Conservation (phyloP, 2,329 filamentous ascomycete species). For the Juglanconis sp. region DNA sequence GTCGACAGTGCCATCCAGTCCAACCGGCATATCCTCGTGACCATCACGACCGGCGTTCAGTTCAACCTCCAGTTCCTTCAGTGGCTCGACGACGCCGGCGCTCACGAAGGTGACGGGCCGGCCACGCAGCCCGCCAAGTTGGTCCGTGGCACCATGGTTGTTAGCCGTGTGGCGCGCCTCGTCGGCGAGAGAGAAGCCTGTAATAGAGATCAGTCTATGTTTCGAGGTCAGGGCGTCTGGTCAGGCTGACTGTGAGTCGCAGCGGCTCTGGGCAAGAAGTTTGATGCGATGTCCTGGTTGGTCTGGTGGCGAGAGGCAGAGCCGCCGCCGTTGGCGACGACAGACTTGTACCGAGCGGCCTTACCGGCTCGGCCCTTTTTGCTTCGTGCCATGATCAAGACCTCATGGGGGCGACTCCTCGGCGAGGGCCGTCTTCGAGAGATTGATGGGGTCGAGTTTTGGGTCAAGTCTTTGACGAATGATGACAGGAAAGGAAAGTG, state of each 20-base stretch:
- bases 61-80: slow-evolving; percentile 38
- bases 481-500: neutral
- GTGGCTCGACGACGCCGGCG: slow-evolving; percentile 48
- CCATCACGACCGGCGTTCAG: neutral
- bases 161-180: slow-evolving; percentile 50
- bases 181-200: slow-evolving; percentile 42
- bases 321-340: slow-evolving; percentile 1
- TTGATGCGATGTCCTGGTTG: slow-evolving; percentile 12
- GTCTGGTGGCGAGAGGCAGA: neutral
- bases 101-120: slow-evolving; percentile 52
- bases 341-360: slow-evolving; percentile 18
- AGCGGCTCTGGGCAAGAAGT: slow-evolving; percentile 7
- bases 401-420: neutral
- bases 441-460: neutral
- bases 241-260: slow-evolving; percentile 15
- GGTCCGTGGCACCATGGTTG: slow-evolving; percentile 38
- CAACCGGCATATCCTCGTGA: neutral
- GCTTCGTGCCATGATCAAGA: slow-evolving; percentile 21
- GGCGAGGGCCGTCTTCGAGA: neutral
- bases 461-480: neutral
- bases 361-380: slow-evolving; percentile 24
- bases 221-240: slow-evolving; percentile 29
- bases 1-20: slow-evolving; percentile 6
- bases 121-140: slow-evolving; percentile 41
- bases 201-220: slow-evolving; percentile 11